Evolutionary conservation across 208 protist species (phyloP).

Genomic region (Trypanosoma theileri): DNA sequence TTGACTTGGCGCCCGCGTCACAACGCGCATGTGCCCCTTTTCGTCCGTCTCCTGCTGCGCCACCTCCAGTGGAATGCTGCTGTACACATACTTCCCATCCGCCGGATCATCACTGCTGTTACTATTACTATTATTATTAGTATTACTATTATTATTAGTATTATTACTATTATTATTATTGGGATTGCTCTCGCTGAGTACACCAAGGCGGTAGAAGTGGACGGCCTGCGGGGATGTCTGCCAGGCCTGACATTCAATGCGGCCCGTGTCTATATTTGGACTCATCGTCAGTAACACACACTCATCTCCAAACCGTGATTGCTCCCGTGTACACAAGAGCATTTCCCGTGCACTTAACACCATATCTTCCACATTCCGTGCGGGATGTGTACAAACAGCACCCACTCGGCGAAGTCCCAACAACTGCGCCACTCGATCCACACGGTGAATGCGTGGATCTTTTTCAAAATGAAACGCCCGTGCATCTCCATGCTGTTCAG

Average conservation of each 20-base stretch:
- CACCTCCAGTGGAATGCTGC: slow-evolving; percentile 66
- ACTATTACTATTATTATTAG: slow-evolving; percentile 1
- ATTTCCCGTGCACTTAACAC: slow-evolving; percentile 56
- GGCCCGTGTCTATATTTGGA: slow-evolving; percentile 35
- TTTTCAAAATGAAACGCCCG: slow-evolving; percentile 46
- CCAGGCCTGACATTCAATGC: slow-evolving; percentile 79
- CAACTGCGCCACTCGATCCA: slow-evolving; percentile 56
- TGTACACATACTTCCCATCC: slow-evolving; percentile 46
- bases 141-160: slow-evolving; percentile 13
- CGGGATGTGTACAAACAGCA: slow-evolving; percentile 74
- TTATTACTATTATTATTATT: slow-evolving; percentile 4
- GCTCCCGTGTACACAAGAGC: slow-evolving; percentile 78
- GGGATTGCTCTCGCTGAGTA: slow-evolving; percentile 47
- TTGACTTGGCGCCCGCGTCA: slow-evolving; percentile 62
- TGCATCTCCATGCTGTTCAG: slow-evolving; percentile 70
- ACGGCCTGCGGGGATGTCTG: slow-evolving; percentile 87
- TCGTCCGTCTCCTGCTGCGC: slow-evolving; percentile 72
- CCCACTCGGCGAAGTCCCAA: slow-evolving; percentile 82
- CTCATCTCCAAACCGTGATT: slow-evolving; percentile 84
- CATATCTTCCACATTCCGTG: slow-evolving; percentile 44
- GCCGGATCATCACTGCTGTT: slow-evolving; percentile 24
- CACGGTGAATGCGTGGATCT: slow-evolving; percentile 42
- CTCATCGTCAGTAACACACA: slow-evolving; percentile 85
- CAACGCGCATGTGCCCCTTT: slow-evolving; percentile 56
- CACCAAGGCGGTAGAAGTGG: slow-evolving; percentile 72